Conservation (phyloP, 2,329 filamentous ascomycete genomes). For the Penicillium polonicum region DNA sequence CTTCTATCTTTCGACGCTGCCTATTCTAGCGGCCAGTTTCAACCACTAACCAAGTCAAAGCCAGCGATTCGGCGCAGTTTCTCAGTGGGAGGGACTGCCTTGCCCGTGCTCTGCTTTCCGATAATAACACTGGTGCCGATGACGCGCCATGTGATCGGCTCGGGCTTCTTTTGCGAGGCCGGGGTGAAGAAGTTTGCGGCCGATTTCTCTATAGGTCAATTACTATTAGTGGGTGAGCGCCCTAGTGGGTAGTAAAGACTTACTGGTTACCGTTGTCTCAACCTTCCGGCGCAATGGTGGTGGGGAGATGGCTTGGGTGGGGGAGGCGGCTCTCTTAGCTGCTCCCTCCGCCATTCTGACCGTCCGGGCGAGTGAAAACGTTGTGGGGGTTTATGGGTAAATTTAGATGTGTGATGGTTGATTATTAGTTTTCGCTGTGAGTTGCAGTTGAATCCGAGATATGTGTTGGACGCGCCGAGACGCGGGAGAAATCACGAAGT, state of each 20-base stretch:
- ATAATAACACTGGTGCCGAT: conserved; percentile 71
- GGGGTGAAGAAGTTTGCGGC: conserved; percentile 88
- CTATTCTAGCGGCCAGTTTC: background rate
- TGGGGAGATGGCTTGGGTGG: conserved; percentile 52
- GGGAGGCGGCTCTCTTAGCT: conserved; percentile 39
- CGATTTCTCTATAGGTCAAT: conserved; percentile 43
- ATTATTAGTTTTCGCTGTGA: background rate
- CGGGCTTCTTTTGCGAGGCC: conserved; percentile 76
- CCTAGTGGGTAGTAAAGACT: conserved; percentile 11
- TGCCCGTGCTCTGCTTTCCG: conserved; percentile 62
- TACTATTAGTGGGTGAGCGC: background rate
- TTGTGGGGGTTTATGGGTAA: background rate
- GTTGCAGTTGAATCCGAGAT: conserved; percentile 1
- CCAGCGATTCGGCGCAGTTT: conserved; percentile 42
- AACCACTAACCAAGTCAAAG: conserved; percentile 46
- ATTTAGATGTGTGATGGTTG: background rate
- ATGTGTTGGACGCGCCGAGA: conserved; percentile 25
- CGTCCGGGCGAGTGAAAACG: conserved; percentile 13
- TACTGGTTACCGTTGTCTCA: conserved; percentile 55
- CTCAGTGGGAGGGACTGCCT: conserved; percentile 11
- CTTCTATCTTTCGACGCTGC: background rate
- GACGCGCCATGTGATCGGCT: conserved; percentile 68
- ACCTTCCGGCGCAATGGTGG: conserved; percentile 57
- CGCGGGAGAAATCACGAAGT: conserved; percentile 38
- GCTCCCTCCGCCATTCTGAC: conserved; percentile 31